phyloP scores from a whole-genome alignment of 108 stramenopile species.

The Skeletonema potamos region DNA sequence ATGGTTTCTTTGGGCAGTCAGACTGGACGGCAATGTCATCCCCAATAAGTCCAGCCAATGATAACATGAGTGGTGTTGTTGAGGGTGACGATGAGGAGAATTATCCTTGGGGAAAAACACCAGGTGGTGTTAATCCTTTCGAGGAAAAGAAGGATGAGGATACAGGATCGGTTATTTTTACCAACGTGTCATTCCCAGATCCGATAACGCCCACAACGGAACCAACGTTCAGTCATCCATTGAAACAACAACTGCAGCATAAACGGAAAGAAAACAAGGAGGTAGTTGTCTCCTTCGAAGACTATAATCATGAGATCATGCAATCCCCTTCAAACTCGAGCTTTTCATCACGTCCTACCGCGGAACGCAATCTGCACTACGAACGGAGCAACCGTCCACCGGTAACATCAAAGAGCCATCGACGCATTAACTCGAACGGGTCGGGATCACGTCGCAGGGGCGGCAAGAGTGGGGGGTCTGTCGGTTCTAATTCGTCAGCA shows the following conservation, averaged over 20 bases:
- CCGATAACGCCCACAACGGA: not conserved
- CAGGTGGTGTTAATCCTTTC: not conserved
- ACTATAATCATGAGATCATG: not conserved
- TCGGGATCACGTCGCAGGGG: constrained; percentile 8
- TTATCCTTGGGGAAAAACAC: not conserved
- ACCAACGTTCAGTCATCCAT: not conserved
- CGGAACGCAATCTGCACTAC: not conserved
- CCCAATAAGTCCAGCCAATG: not conserved
- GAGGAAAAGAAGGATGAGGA: not conserved
- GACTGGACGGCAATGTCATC: not conserved
- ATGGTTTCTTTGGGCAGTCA: not conserved
- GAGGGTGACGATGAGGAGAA: not conserved
- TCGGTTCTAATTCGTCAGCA: constrained; percentile 35
- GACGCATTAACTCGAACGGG: not conserved
- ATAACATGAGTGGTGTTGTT: not conserved
- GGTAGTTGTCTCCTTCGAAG: not conserved
- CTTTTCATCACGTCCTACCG: not conserved
- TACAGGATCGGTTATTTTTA: not conserved
- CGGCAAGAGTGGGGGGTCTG: constrained; percentile 21
- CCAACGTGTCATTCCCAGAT: not conserved
- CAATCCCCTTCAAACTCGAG: not conserved
- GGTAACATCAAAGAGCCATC: not conserved
- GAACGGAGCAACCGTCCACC: not conserved
- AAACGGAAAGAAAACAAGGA: not conserved
- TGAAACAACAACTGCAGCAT: not conserved